Evolutionary conservation across 306 rosid species (phyloP), one percentile per base, ranked within the genome.

Genomic region (Chamaecrista fasciculata): DNA sequence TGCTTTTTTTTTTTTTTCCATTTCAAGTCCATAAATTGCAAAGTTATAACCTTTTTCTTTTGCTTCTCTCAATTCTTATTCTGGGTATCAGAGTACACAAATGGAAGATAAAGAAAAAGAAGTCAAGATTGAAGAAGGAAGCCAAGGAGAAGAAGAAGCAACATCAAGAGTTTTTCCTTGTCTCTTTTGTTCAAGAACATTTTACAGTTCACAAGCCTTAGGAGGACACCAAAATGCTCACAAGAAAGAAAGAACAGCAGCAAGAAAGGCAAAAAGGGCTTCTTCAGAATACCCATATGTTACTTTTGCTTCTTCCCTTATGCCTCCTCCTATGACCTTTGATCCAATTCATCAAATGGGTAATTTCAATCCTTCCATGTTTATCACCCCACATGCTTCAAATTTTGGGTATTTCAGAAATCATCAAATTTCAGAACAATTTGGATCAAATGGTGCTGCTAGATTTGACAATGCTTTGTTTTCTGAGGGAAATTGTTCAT

Each of bases 201-300:
- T 88, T 31, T 78, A 76, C 81, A 91, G 87, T 66, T 91, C 95
- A 46, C 97, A 88, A 73, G 95, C 97, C 23, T 75, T 87, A 61
- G 97, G 95, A 44, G 97, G 95, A 21, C 97, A 91, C 77, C 97
- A 91, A 86, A 91, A 91, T 65, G 95, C 95, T 59, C 97, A 91
- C 85, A 91, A 88, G 75, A 91, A 82, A 57, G 97, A 91, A 65
- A 81, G 97, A 66, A 88, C 76, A 1, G 95, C 95, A 1, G 92
- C 91, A 8, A 84, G 91, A 53, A 86, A 81, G 24, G 87, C 91
- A 2, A 86, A 84, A 77, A 80, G 81, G 24, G 66, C 50, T 16
- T 78, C 46, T 20, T 78, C 78, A 12, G 80, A 80, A 5, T 66
- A 70, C 44, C 61, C 83, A 2, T 25, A 68, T 19, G 52, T 69